Evolutionary conservation across 129 eudicot species (phyloP).

Genomic region (Pittosporum tobira): DNA sequence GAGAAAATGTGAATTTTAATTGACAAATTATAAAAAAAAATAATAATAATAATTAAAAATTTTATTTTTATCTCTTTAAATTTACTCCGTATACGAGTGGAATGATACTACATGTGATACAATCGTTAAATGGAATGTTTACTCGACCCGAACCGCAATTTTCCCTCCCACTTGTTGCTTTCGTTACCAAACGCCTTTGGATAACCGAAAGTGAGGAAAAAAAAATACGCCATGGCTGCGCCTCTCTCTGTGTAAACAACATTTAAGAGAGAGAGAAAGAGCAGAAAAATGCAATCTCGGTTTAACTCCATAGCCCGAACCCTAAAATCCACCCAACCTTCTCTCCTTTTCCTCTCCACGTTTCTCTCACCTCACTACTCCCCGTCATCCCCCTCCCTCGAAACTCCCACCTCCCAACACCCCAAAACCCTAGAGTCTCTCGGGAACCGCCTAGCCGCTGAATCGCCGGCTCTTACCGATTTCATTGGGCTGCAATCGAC

Average conservation of each 20-base stretch:
- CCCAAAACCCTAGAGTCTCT: slow-evolving; percentile 63
- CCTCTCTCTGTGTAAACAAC: slow-evolving; percentile 1
- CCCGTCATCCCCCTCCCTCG: slow-evolving; percentile 22
- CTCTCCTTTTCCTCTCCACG: slow-evolving; percentile 22
- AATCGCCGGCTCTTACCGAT: slow-evolving; percentile 51
- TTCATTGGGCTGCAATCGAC: slow-evolving; percentile 42
- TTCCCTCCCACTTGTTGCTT: background rate
- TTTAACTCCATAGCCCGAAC: slow-evolving; percentile 30
- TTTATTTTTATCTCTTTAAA: too few relatives aligned
- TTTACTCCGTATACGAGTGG: too few relatives aligned
- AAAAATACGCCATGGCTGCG: slow-evolving; percentile 2
- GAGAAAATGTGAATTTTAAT: too few relatives aligned
- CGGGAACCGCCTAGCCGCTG: slow-evolving; percentile 76
- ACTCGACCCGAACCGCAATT: too few relatives aligned
- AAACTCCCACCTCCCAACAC: slow-evolving; percentile 15
- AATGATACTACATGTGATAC: too few relatives aligned
- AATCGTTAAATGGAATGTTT: too few relatives aligned
- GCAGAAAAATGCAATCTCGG: slow-evolving; percentile 31
- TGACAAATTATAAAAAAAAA: too few relatives aligned
- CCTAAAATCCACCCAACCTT: slow-evolving; percentile 22
- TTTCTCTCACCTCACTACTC: slow-evolving; percentile 24
- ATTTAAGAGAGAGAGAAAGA: slow-evolving; percentile 1
- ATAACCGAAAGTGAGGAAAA: slow-evolving; percentile 17
- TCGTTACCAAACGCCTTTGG: too few relatives aligned
- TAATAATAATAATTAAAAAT: too few relatives aligned